These are phyloP conservation scores for Ogataea pini DNA, from an alignment of 805 yeast species.

Conservation along the genomic window DNA sequence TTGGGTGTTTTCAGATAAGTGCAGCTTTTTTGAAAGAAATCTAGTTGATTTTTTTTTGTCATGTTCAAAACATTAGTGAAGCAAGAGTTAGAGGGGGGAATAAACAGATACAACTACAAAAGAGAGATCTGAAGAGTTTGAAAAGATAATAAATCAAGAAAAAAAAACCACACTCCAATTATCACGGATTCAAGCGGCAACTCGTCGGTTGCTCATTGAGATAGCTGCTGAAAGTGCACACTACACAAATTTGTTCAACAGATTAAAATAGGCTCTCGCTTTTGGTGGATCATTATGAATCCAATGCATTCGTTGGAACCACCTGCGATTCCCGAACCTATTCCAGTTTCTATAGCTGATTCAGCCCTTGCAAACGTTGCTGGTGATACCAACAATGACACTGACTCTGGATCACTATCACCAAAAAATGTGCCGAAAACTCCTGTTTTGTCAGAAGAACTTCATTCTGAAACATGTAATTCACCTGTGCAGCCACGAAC, in stretches of 20 bases:
- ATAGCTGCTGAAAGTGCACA: too few relatives aligned
- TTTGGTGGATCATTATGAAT: not conserved
- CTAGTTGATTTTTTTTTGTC: too few relatives aligned
- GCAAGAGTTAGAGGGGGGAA: too few relatives aligned
- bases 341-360: not conserved
- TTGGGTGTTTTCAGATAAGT: constrained; percentile 7
- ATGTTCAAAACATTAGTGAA: too few relatives aligned
- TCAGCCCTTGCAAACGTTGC: not conserved
- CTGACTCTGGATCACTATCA: not conserved
- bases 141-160: too few relatives aligned
- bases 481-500: constrained; percentile 18
- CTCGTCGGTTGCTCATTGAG: too few relatives aligned
- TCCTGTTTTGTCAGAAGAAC: too few relatives aligned
- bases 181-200: too few relatives aligned
- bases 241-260: not conserved
- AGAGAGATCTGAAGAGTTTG: too few relatives aligned
- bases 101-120: too few relatives aligned
- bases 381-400: not conserved
- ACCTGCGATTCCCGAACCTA: constrained; percentile 6
- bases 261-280: too few relatives aligned
- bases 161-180: too few relatives aligned
- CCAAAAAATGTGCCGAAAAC: not conserved
- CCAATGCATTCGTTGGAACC: constrained; percentile 8
- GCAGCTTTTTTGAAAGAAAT: constrained; percentile 1
- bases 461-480: not conserved